Evolutionary conservation across 2,329 filamentous ascomycete genomes (phyloP).

Genomic region (Trichoderma afroharzianum): DNA sequence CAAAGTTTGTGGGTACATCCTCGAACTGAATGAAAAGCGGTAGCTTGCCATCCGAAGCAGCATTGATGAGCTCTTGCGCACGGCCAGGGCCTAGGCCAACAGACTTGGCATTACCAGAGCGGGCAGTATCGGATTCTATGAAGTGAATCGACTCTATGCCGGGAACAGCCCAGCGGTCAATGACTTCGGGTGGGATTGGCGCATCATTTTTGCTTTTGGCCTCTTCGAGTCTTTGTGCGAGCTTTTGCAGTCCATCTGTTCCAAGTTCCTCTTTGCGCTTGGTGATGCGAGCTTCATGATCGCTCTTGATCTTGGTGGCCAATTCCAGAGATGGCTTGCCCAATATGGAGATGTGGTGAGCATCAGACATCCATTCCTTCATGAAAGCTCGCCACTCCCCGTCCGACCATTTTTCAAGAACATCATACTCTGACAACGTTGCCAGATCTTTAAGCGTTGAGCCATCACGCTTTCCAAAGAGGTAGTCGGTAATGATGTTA

Average conservation of each 20-base stretch:
- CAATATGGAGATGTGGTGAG: slow-evolving; percentile 81
- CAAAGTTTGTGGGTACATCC: slow-evolving; percentile 88
- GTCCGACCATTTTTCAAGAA: slow-evolving; percentile 75
- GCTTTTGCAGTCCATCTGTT: slow-evolving; percentile 70
- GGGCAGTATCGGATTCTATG: slow-evolving; percentile 80
- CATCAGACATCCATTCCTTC: slow-evolving; percentile 79
- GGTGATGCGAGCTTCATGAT: slow-evolving; percentile 75
- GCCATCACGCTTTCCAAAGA: slow-evolving; percentile 84
- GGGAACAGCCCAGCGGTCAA: slow-evolving; percentile 79
- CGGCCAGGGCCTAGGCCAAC: slow-evolving; percentile 64
- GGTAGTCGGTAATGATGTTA: slow-evolving; percentile 85
- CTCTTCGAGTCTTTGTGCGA: slow-evolving; percentile 71
- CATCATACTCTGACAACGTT: slow-evolving; percentile 58
- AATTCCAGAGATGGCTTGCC: slow-evolving; percentile 80
- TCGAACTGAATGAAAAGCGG: slow-evolving; percentile 96
- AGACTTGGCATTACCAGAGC: slow-evolving; percentile 71
- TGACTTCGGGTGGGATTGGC: slow-evolving; percentile 76
- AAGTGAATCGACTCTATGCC: slow-evolving; percentile 91
- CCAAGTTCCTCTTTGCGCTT: slow-evolving; percentile 77
- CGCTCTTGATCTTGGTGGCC: slow-evolving; percentile 74
- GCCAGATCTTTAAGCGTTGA: slow-evolving; percentile 64
- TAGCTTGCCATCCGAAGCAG: slow-evolving; percentile 55
- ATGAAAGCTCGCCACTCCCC: slow-evolving; percentile 79
- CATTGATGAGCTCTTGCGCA: slow-evolving; percentile 73
- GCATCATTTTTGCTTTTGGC: slow-evolving; percentile 87